Evolutionary conservation across 257 asterid species (phyloP).

Genomic region (Coffea eugenioides): DNA sequence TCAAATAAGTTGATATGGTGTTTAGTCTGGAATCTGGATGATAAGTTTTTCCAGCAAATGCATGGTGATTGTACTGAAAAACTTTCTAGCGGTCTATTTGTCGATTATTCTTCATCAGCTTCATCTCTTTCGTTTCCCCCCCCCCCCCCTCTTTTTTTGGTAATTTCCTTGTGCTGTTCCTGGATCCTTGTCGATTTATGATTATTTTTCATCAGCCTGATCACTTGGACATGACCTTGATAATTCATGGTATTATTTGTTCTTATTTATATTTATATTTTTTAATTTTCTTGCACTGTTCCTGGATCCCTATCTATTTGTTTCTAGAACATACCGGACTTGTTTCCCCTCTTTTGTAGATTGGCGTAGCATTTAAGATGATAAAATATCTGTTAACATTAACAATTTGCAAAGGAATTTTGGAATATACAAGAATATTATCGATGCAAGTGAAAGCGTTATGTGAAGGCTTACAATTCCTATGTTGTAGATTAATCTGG

Average conservation of each 20-base stretch:
- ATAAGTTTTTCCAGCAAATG: background rate
- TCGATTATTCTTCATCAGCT: conserved; percentile 1
- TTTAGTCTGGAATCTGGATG: background rate
- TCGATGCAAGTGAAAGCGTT: background rate
- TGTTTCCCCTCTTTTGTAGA: background rate
- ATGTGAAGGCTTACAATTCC: background rate
- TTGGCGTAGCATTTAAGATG: background rate
- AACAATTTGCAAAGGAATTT: background rate
- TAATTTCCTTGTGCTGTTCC: too few relatives aligned
- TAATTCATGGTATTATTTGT: background rate
- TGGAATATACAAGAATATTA: background rate
- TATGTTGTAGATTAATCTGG: background rate
- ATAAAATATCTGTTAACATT: background rate
- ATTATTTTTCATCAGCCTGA: background rate
- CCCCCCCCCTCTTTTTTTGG: too few relatives aligned
- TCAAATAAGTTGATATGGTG: too few relatives aligned
- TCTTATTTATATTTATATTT: background rate
- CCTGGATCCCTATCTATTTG: background rate
- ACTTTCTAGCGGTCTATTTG: background rate
- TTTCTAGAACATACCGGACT: background rate
- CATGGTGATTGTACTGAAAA: background rate
- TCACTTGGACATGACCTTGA: background rate
- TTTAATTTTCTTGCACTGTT: background rate
- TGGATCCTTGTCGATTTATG: too few relatives aligned
- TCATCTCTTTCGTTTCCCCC: too few relatives aligned